Percentiles rank a stretch among this genome's conserved stretches.
Conservation (phyloP, 2,329 filamentous ascomycete genomes). For the Colletotrichum sp. region DNA sequence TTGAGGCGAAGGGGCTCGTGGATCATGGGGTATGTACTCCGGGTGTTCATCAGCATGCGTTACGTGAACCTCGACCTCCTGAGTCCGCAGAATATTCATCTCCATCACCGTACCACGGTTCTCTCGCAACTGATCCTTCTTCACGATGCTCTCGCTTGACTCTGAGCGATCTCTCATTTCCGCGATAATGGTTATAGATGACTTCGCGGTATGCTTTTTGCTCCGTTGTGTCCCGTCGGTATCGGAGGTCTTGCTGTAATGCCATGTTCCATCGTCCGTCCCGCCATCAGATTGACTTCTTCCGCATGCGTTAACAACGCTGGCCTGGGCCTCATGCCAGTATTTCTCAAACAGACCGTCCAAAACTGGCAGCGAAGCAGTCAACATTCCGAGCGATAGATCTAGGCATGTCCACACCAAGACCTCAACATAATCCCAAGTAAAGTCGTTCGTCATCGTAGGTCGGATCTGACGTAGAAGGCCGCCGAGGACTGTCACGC, state of each 20-base stretch:
- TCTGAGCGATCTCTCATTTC: background rate
- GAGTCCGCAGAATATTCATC: constrained; percentile 3
- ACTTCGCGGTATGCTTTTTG: background rate
- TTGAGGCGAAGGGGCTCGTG: background rate
- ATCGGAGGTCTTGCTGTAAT: background rate
- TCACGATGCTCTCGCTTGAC: constrained; percentile 1
- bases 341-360: constrained; percentile 22
- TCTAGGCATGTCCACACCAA: constrained; percentile 36
- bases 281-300: background rate
- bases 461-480: constrained; percentile 31
- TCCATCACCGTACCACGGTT: background rate
- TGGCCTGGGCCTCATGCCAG: background rate
- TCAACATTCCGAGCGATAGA: constrained; percentile 33
- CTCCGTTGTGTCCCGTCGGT: background rate
- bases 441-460: constrained; percentile 23
- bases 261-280: background rate
- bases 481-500: constrained; percentile 33
- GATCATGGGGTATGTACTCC: background rate
- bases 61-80: constrained; percentile 2
- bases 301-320: background rate
- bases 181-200: background rate
- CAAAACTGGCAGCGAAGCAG: constrained; percentile 37
- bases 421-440: constrained; percentile 30
- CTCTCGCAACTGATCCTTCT: background rate
- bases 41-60: background rate